A percentile compares a stretch with the other conserved stretches of the same genome.
Conservation (phyloP, 2,329 filamentous ascomycete genomes). For the Diaporthe sp. region DNA sequence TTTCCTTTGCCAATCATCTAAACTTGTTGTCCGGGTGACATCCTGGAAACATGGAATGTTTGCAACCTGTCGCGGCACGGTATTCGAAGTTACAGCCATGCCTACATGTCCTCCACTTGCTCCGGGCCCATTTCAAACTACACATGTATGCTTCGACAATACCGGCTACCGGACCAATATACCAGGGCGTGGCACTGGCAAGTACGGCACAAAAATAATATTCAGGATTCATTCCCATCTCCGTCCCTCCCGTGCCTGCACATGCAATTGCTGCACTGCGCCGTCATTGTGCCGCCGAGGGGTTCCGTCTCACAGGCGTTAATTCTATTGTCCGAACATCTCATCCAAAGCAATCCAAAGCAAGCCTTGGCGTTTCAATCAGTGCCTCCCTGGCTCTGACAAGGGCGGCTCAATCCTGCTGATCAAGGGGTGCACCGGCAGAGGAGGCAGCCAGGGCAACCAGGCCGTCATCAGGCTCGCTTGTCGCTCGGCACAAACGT, state of each 20-base stretch:
- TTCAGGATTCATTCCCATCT: too few relatives aligned
- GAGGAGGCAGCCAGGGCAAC: not conserved
- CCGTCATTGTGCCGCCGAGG: not conserved
- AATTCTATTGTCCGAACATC: not conserved
- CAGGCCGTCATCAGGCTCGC: not conserved
- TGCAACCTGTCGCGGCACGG: not conserved
- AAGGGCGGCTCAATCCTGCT: not conserved
- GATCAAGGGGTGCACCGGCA: not conserved
- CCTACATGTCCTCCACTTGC: not conserved
- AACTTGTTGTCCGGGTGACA: not conserved
- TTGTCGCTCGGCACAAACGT: conserved; percentile 11
- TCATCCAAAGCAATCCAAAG: not conserved
- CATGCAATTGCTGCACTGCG: not conserved
- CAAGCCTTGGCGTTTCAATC: not conserved
- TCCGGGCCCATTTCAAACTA: not conserved
- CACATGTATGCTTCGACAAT: not conserved
- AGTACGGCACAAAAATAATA: too few relatives aligned
- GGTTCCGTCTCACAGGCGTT: not conserved
- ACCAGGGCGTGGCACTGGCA: not conserved
- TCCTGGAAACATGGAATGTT: too few relatives aligned
- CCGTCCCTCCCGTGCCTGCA: not conserved
- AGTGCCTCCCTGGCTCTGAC: not conserved
- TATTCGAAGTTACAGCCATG: too few relatives aligned
- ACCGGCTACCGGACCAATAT: not conserved
- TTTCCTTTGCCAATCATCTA: not conserved